These are phyloP conservation scores for Brasenia schreberi DNA, from an alignment of 164 flowering plant genomes.

Conservation along the genomic window DNA sequence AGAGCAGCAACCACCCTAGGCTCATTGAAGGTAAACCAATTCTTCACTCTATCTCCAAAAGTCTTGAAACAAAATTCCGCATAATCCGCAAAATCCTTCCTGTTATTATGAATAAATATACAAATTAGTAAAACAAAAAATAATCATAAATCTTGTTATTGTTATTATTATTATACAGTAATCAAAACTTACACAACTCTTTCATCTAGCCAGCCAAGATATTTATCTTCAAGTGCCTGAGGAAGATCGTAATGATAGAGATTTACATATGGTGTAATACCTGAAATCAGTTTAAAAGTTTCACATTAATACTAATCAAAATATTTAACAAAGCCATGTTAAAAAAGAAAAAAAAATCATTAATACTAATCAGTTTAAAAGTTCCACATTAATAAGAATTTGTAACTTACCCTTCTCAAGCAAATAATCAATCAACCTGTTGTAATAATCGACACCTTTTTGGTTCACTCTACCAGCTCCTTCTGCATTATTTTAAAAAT, in stretches of 20 bases:
- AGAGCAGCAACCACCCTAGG: slow-evolving; percentile 13
- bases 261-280: slow-evolving; percentile 71
- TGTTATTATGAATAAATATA: slow-evolving; percentile 8
- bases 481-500: slow-evolving; percentile 9
- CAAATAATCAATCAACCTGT: slow-evolving; percentile 21
- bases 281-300: slow-evolving; percentile 13
- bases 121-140: too few relatives aligned
- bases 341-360: background rate
- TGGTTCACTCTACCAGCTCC: slow-evolving; percentile 24
- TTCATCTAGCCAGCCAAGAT: slow-evolving; percentile 29
- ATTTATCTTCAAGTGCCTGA: slow-evolving; percentile 37
- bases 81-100: slow-evolving; percentile 55
- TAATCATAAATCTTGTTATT: too few relatives aligned
- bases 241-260: slow-evolving; percentile 74
- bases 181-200: slow-evolving; percentile 45
- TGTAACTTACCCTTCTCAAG: slow-evolving; percentile 14
- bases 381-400: too few relatives aligned
- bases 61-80: slow-evolving; percentile 13
- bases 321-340: too few relatives aligned
- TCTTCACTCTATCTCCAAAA: slow-evolving; percentile 13
- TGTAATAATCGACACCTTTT: slow-evolving; percentile 30
- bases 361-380: background rate
- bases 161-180: too few relatives aligned
- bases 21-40: slow-evolving; percentile 17
- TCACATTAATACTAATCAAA: background rate